Evolutionary conservation across 768 basidiomycete genomes (phyloP).

Genomic region (Scleroderma citrinum): DNA sequence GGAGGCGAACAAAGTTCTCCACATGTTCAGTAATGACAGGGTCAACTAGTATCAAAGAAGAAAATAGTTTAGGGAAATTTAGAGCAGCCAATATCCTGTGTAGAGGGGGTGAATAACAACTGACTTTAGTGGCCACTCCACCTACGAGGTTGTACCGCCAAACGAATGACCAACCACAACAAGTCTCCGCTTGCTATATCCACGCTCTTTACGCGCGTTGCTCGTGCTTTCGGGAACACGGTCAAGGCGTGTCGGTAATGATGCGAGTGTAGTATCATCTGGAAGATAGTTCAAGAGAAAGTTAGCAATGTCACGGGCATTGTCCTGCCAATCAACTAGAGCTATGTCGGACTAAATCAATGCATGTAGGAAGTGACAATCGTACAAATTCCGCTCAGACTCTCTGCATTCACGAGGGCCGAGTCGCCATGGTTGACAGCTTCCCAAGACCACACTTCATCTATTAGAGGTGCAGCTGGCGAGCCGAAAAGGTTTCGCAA

Average conservation of each 20-base stretch:
- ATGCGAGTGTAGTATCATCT: constrained; percentile 20
- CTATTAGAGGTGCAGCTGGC: constrained; percentile 36
- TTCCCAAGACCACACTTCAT: constrained; percentile 82
- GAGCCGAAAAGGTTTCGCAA: constrained; percentile 47
- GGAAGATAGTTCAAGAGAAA: constrained; percentile 71
- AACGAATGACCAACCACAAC: constrained; percentile 80
- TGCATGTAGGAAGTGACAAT: constrained; percentile 2
- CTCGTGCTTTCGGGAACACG: constrained; percentile 42
- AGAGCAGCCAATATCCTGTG: constrained; percentile 60
- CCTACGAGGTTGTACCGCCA: constrained; percentile 74
- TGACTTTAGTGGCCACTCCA: constrained; percentile 7
- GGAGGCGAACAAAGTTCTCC: background rate
- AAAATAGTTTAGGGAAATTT: constrained; percentile 59
- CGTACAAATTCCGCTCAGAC: constrained; percentile 56
- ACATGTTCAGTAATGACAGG: constrained; percentile 49
- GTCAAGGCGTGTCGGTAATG: constrained; percentile 48
- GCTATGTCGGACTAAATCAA: background rate
- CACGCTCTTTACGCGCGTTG: constrained; percentile 35
- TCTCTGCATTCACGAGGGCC: constrained; percentile 58
- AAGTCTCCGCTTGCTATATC: constrained; percentile 49
- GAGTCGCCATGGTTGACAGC: constrained; percentile 82
- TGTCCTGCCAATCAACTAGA: constrained; percentile 73
- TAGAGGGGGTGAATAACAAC: background rate
- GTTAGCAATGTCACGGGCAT: constrained; percentile 70
- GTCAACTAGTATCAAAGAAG: constrained; percentile 69